phyloP scores from a whole-genome alignment of 805 yeast species.

The Metschnikowia anglica region DNA sequence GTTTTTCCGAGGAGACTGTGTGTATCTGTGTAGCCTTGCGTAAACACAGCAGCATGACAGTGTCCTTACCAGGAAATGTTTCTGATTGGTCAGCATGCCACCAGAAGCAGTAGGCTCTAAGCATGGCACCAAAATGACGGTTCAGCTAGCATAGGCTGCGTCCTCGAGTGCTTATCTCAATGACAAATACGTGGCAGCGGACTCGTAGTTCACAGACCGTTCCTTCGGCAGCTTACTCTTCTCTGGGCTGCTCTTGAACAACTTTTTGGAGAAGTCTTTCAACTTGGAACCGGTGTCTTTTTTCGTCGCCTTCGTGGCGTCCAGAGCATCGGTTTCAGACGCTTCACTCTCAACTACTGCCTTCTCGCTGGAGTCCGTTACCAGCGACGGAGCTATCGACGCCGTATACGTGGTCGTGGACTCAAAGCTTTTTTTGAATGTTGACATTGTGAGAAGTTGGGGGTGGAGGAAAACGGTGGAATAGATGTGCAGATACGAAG shows the following conservation, averaged over 20 bases:
- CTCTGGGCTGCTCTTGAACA: conserved; percentile 1
- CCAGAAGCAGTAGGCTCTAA: too few species aligned
- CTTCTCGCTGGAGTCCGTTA: not conserved
- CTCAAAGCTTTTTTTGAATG: conserved; percentile 14
- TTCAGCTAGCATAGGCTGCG: not conserved
- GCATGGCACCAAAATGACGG: not conserved
- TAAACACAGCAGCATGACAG: too few species aligned
- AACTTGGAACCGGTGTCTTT: conserved; percentile 7
- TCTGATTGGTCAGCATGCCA: too few species aligned
- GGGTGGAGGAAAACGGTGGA: not conserved
- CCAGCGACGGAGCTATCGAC: conserved; percentile 12
- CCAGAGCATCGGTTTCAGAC: not conserved
- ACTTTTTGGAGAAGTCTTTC: not conserved
- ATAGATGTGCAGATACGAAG: not conserved
- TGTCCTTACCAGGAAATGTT: too few species aligned
- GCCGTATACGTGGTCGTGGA: conserved; percentile 7
- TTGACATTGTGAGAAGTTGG: conserved; percentile 1
- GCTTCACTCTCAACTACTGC: not conserved
- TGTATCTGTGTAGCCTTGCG: too few species aligned
- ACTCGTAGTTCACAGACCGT: conserved; percentile 10
- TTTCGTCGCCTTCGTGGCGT: not conserved
- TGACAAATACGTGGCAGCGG: conserved; percentile 12
- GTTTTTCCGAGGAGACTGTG: too few species aligned
- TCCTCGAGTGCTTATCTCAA: conserved; percentile 1
- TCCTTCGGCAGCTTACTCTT: not conserved